Evolutionary conservation across 2,329 filamentous ascomycete genomes (phyloP), one percentile per base, ranked within the genome.

Genomic region (Venturia carpophila): DNA sequence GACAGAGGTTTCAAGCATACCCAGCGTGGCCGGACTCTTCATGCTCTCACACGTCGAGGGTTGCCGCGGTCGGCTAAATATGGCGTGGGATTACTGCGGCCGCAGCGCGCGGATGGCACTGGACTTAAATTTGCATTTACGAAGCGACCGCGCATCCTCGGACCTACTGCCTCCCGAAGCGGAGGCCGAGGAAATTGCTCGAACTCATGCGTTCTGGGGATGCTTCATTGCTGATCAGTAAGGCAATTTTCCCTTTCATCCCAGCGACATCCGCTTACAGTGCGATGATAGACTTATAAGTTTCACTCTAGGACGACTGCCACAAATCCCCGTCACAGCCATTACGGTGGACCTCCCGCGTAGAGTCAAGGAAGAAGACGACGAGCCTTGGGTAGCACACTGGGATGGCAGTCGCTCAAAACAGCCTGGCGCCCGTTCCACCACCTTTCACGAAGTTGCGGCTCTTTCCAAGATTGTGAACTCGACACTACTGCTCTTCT

Each of bases 41-140:
- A 83, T 92, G 69, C 89, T 92, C 87, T 87, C 87, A 6, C 85
- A 91, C 68, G 79, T 88, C 52, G 88, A 92, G 75, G 87, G 86
- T 3, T 90, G 87, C 70, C 87, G 85, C 68, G 88, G 88, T 0
- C 81, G 88, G 42, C 87, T 91, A 70, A 89, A 86, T 39, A 85
- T 87, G 68, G 89, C 87, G 62, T 90, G 88, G 80, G 88, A 84
- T 66, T 88, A 89, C 68, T 84, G 86, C 2, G 88, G 88, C 1
- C 85, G 90, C 72, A 90, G 87, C 70, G 84, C 91, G 66, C 83
- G 87, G 4, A 81, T 91, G 67, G 87, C 87, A 39, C 79, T 91
- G 45, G 89, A 90, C 72, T 85, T 90, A 79, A 87, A 87, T 0
- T 73, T 91, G 58, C 87, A 91, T 71, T 78, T 84, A 30, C 71